Conservation (phyloP, 208 protist species). For the Vickermania ingenoplastis region DNA sequence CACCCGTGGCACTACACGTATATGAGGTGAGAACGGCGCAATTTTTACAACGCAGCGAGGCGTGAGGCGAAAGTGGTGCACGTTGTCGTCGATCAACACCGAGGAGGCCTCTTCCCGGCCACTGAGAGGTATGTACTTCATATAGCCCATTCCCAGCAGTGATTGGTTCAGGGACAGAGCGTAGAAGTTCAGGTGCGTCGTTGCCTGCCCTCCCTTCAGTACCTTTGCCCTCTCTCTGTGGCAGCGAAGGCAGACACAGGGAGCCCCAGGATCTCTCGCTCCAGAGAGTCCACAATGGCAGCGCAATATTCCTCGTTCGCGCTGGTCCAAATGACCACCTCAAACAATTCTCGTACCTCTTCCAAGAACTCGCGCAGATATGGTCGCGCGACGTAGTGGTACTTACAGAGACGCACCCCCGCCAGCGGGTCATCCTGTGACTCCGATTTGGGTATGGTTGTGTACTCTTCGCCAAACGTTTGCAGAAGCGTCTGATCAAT, state of each 20-base stretch:
- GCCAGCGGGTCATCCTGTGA: conserved; percentile 11
- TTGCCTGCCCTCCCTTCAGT: neutral
- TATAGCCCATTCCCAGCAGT: conserved; percentile 55
- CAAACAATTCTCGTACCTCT: conserved; percentile 69
- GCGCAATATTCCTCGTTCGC: conserved; percentile 76
- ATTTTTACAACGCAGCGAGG: conserved; percentile 75
- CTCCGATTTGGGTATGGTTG: conserved; percentile 3
- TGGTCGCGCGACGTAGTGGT: conserved; percentile 26
- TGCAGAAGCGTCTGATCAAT: conserved; percentile 82
- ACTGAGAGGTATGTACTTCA: conserved; percentile 86
- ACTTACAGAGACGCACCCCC: conserved; percentile 24
- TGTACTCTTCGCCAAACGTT: conserved; percentile 25
- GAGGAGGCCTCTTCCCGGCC: conserved; percentile 48
- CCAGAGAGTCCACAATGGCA: conserved; percentile 60
- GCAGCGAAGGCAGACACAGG: conserved; percentile 61
- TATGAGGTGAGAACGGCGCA: conserved; percentile 45
- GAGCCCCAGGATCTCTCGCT: conserved; percentile 67
- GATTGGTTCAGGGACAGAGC: conserved; percentile 80
- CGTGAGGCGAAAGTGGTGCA: conserved; percentile 75
- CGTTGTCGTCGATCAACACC: conserved; percentile 84
- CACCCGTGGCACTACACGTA: conserved; percentile 24
- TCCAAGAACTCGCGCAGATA: conserved; percentile 62
- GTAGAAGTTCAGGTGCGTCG: conserved; percentile 68
- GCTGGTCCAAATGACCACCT: conserved; percentile 84
- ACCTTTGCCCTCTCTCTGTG: conserved; percentile 33